Conservation (phyloP, 2,329 filamentous ascomycete species). For the Elsinoe arachidis region DNA sequence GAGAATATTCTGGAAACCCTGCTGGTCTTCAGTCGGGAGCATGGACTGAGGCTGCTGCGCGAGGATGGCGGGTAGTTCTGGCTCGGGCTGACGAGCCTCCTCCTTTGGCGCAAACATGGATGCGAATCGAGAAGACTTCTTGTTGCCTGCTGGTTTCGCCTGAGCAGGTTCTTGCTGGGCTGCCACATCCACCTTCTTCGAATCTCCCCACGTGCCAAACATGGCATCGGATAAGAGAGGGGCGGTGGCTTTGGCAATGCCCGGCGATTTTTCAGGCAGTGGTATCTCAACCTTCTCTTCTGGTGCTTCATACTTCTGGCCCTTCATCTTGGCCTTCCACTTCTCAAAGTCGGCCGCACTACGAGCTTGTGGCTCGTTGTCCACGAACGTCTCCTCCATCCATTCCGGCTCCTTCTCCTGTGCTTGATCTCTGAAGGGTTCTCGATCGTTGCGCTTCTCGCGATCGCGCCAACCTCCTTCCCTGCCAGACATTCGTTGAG, state of each 20-base stretch:
- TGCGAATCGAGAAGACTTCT: constrained; percentile 77
- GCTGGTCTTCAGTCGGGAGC: constrained; percentile 60
- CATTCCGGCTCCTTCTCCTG: constrained; percentile 81
- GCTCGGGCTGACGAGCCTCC: constrained; percentile 17
- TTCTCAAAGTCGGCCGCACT: constrained; percentile 89
- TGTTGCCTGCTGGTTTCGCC: constrained; percentile 43
- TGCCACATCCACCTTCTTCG: constrained; percentile 37
- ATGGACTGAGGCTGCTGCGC: constrained; percentile 20
- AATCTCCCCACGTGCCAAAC: constrained; percentile 56
- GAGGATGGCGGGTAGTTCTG: constrained; percentile 16
- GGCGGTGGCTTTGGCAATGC: constrained; percentile 43
- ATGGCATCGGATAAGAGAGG: constrained; percentile 57
- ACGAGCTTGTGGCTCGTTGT: constrained; percentile 64
- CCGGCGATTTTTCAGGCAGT: constrained; percentile 16
- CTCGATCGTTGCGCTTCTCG: constrained; percentile 38
- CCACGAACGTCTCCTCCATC: constrained; percentile 53
- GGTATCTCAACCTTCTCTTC: constrained; percentile 25
- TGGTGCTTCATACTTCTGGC: constrained; percentile 33
- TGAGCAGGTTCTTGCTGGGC: constrained; percentile 30
- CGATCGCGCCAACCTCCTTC: constrained; percentile 52
- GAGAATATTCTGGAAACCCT: constrained; percentile 54
- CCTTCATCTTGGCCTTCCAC: constrained; percentile 89
- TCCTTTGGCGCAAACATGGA: constrained; percentile 52
- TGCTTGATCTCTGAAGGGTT: constrained; percentile 47
- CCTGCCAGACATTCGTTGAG: constrained; percentile 30